These are phyloP conservation scores for Przewalskia tangutica DNA, from an alignment of 257 asterid species.

Conservation along the genomic window DNA sequence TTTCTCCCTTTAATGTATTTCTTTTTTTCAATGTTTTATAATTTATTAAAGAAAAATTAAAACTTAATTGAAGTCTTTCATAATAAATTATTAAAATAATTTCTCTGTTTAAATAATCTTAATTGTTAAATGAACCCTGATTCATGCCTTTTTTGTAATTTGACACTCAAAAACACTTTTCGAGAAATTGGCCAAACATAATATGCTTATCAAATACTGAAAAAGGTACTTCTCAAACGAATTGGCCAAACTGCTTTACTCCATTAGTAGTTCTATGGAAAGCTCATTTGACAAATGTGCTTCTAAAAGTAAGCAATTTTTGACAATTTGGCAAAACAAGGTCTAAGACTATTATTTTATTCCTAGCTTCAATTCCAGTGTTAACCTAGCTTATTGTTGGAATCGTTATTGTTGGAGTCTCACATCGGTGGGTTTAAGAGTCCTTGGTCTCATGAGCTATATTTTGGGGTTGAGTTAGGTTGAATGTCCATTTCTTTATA, in stretches of 20 bases:
- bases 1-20: background rate
- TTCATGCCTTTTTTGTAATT: background rate
- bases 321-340: background rate
- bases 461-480: too few relatives aligned
- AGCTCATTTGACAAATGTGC: too few relatives aligned
- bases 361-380: background rate
- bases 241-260: background rate
- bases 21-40: too few relatives aligned
- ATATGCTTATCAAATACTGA: background rate
- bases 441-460: too few relatives aligned
- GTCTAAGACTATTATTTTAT: background rate
- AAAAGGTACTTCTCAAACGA: background rate
- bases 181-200: background rate
- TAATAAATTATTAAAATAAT: background rate
- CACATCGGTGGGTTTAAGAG: too few relatives aligned
- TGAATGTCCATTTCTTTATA: too few relatives aligned
- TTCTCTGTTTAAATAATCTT: background rate
- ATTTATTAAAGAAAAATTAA: background rate
- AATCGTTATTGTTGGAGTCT: background rate
- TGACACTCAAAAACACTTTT: background rate
- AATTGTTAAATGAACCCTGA: background rate
- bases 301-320: background rate
- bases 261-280: background rate
- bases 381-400: conserved; percentile 2
- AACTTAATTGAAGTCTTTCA: background rate